These are phyloP conservation scores for Rhizophagus prolifer DNA, from an alignment of 192 early-diverging fungal species.

Conservation along the genomic window DNA sequence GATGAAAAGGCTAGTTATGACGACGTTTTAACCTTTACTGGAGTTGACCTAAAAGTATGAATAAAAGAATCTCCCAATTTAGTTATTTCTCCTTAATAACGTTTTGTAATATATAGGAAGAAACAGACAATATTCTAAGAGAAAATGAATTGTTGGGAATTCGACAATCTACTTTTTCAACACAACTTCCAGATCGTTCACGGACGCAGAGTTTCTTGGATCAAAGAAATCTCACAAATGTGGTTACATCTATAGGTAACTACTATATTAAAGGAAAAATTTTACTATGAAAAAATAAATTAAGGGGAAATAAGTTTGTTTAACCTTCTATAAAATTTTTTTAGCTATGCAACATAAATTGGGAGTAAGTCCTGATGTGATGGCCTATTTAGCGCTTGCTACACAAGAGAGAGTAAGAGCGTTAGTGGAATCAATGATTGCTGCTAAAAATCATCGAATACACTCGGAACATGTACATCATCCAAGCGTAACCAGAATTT, in stretches of 20 bases:
- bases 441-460: constrained; percentile 70
- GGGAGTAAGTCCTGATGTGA: constrained; percentile 58
- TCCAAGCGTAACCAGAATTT: constrained; percentile 55
- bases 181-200: constrained; percentile 34
- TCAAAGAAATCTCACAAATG: constrained; percentile 33
- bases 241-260: constrained; percentile 47
- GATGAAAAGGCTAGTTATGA: constrained; percentile 49
- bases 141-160: constrained; percentile 36
- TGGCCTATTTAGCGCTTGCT: constrained; percentile 66
- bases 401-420: constrained; percentile 64
- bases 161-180: constrained; percentile 14
- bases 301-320: not conserved
- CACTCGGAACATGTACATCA: constrained; percentile 59
- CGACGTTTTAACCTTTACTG: constrained; percentile 78
- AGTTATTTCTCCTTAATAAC: not conserved
- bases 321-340: not conserved
- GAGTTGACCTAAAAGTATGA: constrained; percentile 62
- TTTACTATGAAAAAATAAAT: not conserved
- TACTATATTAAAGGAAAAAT: not conserved
- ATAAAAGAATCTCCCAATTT: not conserved
- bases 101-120: constrained; percentile 35
- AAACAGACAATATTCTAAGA: constrained; percentile 58
- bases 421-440: constrained; percentile 67
- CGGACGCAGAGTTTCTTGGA: constrained; percentile 52
- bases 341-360: constrained; percentile 37